Evolutionary conservation across 306 rosid genomes (phyloP).

Genomic region (Cucurbita ficifolia): DNA sequence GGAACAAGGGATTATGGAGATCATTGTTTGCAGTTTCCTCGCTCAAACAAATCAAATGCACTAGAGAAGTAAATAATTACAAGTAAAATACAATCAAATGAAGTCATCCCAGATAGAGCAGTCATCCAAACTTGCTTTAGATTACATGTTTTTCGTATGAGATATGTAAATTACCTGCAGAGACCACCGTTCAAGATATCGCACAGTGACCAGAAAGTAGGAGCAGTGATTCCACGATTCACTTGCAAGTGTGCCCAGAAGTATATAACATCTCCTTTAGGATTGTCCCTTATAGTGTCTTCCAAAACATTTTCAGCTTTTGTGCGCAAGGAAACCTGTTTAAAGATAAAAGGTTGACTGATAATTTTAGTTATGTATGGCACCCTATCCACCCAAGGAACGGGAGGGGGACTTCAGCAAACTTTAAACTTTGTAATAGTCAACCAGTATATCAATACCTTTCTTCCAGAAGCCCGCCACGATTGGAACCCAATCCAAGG

Average conservation of each 20-base stretch:
- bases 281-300: constrained; percentile 41
- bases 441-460: constrained; percentile 51
- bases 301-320: constrained; percentile 66
- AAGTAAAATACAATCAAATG: background rate
- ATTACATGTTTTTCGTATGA: background rate
- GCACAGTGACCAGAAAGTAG: constrained; percentile 84
- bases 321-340: constrained; percentile 52
- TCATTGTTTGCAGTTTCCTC: background rate
- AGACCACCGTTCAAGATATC: constrained; percentile 85
- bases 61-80: background rate
- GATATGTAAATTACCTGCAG: constrained; percentile 50
- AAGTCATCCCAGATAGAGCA: background rate
- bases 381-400: background rate
- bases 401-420: background rate
- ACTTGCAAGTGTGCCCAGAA: constrained; percentile 73
- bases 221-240: constrained; percentile 38
- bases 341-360: constrained; percentile 18
- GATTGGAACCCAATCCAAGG: constrained; percentile 99
- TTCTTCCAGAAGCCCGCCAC: constrained; percentile 97
- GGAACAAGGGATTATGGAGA: background rate
- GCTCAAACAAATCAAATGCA: background rate
- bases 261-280: constrained; percentile 61
- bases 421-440: background rate
- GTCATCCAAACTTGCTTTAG: background rate
- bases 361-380: background rate